Evolutionary conservation across 495 filamentous ascomycete genomes (phyloP), one percentile per base, ranked within the genome.

Genomic region (Podospora pseudopauciseta): DNA sequence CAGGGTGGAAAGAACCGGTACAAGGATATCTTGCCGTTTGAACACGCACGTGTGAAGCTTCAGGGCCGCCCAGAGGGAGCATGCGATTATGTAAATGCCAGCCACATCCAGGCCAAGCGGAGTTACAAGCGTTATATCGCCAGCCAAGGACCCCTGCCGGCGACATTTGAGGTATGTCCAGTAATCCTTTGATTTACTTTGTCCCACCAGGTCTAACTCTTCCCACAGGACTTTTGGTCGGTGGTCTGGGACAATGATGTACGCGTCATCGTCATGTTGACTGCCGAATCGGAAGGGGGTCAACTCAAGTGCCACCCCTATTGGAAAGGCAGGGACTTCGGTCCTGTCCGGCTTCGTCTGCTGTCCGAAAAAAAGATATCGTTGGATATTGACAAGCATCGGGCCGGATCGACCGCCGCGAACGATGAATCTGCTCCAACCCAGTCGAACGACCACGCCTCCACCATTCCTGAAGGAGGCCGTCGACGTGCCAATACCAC

Each of bases 71-170:
- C 85, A 0, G 80, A 84, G n/a, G 91, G 90, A 2, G 85, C 80
- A 49, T 97, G 94, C 79, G 95, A 99, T 77, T 99, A 99, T 76
- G 89, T 99, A 77, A 99, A 99, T 77, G 95, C 93, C 11, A 98
- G 91, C 77, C 87, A 96, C 68, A 80, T 98, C 66, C 88, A 90
- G 74, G 85, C 93, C 9, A 84, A 86, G 64, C 83, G 89, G 71
- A 94, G 91, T 71, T 86, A 92, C 76, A 97, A 93, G 79, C 85
- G 88, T 28, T 99, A 99, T 77, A 98, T 99, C 78, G 94, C 96
- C 20, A 94, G 92, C 11, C 95, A 99, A 78, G 95, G 92, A 3
- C 95, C 95, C 57, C 83, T 98, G 27, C 96, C 95, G 28, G 89
- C 92, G 64, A 99, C 96, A 13, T 97, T 97, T 69, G 86, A 90